phyloP scores from a whole-genome alignment of 2,329 filamentous ascomycete genomes.

The Falciphora oryzae region DNA sequence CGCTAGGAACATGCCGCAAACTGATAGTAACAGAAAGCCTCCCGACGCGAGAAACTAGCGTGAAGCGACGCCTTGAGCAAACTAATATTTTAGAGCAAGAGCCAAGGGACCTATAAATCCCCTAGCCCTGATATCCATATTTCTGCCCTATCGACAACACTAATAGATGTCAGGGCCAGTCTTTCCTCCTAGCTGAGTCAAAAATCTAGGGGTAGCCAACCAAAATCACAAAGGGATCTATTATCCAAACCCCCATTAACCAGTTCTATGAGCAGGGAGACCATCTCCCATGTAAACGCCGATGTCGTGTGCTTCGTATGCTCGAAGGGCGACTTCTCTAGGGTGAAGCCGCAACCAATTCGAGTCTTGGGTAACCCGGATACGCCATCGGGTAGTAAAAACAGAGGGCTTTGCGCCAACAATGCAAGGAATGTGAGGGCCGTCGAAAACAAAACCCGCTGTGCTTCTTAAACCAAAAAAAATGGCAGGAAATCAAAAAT shows the following conservation, averaged over 20 bases:
- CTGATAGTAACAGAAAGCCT: too few relatives aligned
- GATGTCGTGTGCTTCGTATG: neutral
- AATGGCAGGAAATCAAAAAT: slow-evolving; percentile 2
- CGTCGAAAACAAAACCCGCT: slow-evolving; percentile 11
- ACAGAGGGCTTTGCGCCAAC: neutral
- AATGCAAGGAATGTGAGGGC: slow-evolving; percentile 4
- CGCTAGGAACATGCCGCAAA: too few relatives aligned
- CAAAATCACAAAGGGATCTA: neutral
- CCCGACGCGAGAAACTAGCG: too few relatives aligned
- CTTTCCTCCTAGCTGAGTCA: neutral
- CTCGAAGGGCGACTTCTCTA: neutral
- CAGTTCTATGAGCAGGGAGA: neutral
- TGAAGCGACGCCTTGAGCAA: too few relatives aligned
- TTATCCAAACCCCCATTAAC: neutral
- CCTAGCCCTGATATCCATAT: too few relatives aligned
- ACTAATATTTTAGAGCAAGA: too few relatives aligned
- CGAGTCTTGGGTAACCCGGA: neutral
- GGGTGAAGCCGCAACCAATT: neutral
- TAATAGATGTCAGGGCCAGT: neutral
- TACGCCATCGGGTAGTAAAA: neutral
- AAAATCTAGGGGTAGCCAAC: neutral
- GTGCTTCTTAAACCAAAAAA: slow-evolving; percentile 14
- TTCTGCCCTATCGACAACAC: neutral
- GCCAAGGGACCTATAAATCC: too few relatives aligned
- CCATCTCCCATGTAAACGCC: neutral